Percentiles rank a stretch among this genome's conserved stretches.
Conservation (phyloP, 768 basidiomycete genomes). For the Russula foetens region DNA sequence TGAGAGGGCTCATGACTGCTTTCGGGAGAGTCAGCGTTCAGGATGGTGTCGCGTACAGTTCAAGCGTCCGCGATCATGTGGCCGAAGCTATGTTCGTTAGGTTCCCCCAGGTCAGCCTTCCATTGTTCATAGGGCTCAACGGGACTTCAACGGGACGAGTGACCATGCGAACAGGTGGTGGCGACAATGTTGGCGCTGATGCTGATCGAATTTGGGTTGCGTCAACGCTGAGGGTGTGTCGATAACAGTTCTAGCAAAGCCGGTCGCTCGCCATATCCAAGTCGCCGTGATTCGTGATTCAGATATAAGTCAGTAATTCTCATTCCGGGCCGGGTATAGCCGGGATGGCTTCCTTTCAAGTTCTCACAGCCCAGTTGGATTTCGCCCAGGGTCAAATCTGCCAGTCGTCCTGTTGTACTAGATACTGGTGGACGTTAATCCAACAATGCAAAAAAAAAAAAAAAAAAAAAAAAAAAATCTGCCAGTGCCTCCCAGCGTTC, state of each 20-base stretch:
- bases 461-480: too few species aligned
- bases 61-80: constrained; percentile 9
- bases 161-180: constrained; percentile 4
- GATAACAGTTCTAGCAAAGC: constrained; percentile 8
- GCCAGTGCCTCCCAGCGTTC: too few species aligned
- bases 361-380: too few species aligned
- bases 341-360: too few species aligned
- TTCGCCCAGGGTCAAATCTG: too few species aligned
- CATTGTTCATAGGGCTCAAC: constrained; percentile 17
- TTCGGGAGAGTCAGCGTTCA: background rate
- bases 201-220: constrained; percentile 10
- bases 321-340: too few species aligned
- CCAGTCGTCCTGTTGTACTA: too few species aligned
- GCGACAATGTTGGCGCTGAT: constrained; percentile 1
- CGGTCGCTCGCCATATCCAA: too few species aligned
- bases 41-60: constrained; percentile 1
- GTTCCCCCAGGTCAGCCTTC: constrained; percentile 8
- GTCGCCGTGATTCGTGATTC: too few species aligned
- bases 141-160: constrained; percentile 6
- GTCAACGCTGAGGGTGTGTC: background rate
- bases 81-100: constrained; percentile 7
- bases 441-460: too few species aligned
- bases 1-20: background rate
- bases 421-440: too few species aligned
- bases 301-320: too few species aligned